These are phyloP conservation scores for Pyrenophora seminiperda DNA, from an alignment of 2,329 filamentous ascomycete species.

Conservation along the genomic window DNA sequence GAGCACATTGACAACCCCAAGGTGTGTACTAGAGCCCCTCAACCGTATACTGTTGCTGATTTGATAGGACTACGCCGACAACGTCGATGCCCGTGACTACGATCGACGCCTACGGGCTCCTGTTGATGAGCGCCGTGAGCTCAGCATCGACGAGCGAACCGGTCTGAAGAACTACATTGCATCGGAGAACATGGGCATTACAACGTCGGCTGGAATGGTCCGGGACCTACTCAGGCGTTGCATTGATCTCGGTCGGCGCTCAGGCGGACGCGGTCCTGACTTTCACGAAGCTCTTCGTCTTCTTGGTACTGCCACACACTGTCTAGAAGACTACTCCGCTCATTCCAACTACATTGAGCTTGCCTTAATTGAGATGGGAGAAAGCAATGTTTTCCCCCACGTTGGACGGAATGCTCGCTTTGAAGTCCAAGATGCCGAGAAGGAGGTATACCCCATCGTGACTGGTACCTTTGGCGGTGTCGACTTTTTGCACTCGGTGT, in stretches of 20 bases:
- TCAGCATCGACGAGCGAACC: conserved; percentile 71
- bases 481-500: conserved; percentile 90
- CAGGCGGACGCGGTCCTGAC: conserved; percentile 74
- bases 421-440: conserved; percentile 67
- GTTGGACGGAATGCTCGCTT: conserved; percentile 77
- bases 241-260: conserved; percentile 80
- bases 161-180: conserved; percentile 93
- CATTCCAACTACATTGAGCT: conserved; percentile 94
- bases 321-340: conserved; percentile 85
- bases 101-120: conserved; percentile 80
- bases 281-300: conserved; percentile 85
- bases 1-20: conserved; percentile 82
- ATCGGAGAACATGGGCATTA: conserved; percentile 76
- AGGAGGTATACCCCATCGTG: conserved; percentile 76
- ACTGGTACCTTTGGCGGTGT: conserved; percentile 95
- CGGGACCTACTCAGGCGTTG: conserved; percentile 72
- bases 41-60: conserved; percentile 5
- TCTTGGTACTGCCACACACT: conserved; percentile 86
- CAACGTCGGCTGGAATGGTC: conserved; percentile 79
- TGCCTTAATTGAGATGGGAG: conserved; percentile 83
- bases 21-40: conserved; percentile 20
- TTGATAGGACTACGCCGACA: conserved; percentile 77
- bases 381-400: conserved; percentile 81
- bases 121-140: conserved; percentile 76
- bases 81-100: conserved; percentile 81